These are phyloP conservation scores for Backusella tarrabulga DNA, from an alignment of 192 early-diverging fungal species.

Conservation along the genomic window DNA sequence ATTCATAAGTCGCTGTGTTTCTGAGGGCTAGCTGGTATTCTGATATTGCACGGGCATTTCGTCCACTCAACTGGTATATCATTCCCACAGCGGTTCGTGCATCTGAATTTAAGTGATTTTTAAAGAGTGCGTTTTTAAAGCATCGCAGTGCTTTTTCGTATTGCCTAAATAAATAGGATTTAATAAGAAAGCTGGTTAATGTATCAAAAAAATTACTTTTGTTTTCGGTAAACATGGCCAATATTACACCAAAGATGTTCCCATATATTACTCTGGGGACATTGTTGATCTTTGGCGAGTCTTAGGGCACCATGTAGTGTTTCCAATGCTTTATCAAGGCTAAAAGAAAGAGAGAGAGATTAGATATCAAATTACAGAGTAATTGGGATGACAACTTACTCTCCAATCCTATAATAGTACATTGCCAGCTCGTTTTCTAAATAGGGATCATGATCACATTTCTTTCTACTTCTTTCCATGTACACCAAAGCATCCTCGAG, in stretches of 20 bases:
- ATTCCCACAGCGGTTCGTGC: conserved; percentile 52
- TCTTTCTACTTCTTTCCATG: conserved; percentile 44
- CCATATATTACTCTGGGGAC: conserved; percentile 48
- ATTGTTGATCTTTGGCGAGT: conserved; percentile 45
- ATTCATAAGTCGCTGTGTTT: background rate
- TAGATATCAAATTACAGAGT: background rate
- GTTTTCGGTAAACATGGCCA: conserved; percentile 61
- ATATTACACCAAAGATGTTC: conserved; percentile 66
- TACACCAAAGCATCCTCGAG: conserved; percentile 60
- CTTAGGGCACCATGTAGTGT: conserved; percentile 53
- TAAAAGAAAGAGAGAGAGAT: conserved; percentile 18
- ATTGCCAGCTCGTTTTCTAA: conserved; percentile 75
- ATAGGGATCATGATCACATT: conserved; percentile 64
- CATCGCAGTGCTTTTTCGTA: conserved; percentile 36
- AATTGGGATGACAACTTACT: conserved; percentile 37
- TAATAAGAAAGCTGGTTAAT: background rate
- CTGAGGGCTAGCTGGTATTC: conserved; percentile 50
- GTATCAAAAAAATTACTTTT: conserved; percentile 12
- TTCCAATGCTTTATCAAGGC: conserved; percentile 52
- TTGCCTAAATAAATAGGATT: conserved; percentile 27
- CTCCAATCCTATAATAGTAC: conserved; percentile 46
- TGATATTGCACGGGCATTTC: conserved; percentile 49
- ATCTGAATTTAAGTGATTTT: conserved; percentile 42
- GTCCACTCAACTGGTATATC: conserved; percentile 55
- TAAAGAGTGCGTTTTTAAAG: conserved; percentile 38